Base-by-base conservation (phyloP, 345 rosid genomes). In the Sisymbrium altissimum region DNA sequence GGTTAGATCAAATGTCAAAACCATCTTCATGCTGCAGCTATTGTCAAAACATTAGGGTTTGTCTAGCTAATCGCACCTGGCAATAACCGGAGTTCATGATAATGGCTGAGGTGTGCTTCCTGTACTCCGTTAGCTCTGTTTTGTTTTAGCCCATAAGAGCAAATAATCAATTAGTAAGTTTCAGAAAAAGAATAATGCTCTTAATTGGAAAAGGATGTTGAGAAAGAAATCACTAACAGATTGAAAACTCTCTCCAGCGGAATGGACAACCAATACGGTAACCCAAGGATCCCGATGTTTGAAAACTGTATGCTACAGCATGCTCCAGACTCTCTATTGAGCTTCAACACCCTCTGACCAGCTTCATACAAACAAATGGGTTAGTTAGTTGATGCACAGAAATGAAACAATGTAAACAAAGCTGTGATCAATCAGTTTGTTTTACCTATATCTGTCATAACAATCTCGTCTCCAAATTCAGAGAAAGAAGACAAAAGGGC, bases 181-280 rank as follows among this genome's bases (percentile, higher is more conserved):
- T 49, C 46, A 58, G 43, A 71, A 41, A 38, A 40, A 55, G 58
- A 62, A 38, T 41, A 52, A 13, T 17, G 50, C 50, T 35, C 7
- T 29, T 32, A 29, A 13, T 6, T 29, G 63, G 25, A 45, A 7
- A 66, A 56, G 27, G 4, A 49, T 10, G 18, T 25, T 35, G 7
- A 9, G 66, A 29, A 40, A 45, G 6, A 19, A 39, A 57, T 39
- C 61, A 88, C 99, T 90, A 69, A 95, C 99, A 60, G 39, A 61
- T 89, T 74, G 71, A 82, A 86, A 78, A 86, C 83, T 74, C 82
- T 87, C 80, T 92, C 99, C 64, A 92, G 66, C 49, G 86, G 91
- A 74, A 62, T 75, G 65, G 82, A 58, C 60, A 84, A 52, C 99
- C 99, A 90, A 72, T 90, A 95, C 30, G 99, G 97, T 57, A 95